Percentiles rank a stretch among this genome's conserved stretches.
Conservation (phyloP, 176 grass and related monocot genomes). For the Areca catechu region DNA sequence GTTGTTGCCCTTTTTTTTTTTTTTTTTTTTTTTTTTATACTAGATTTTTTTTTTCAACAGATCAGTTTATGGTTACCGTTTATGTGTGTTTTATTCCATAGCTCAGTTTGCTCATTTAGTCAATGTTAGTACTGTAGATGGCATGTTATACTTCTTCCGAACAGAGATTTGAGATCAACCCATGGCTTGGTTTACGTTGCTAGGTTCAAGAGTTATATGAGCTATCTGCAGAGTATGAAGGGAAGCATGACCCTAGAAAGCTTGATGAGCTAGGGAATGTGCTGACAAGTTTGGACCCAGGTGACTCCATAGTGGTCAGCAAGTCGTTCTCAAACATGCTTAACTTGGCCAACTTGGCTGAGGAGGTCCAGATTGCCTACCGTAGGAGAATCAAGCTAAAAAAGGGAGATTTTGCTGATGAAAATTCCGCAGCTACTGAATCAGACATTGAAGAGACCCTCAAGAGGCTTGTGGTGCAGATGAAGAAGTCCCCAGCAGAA, state of each 20-base stretch:
- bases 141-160: no score
- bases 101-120: no score
- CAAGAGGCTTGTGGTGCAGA: constrained; percentile 59
- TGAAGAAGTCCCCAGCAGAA: constrained; percentile 64
- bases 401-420: constrained; percentile 84
- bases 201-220: constrained; percentile 96
- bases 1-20: no score
- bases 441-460: constrained; percentile 87
- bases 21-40: no score
- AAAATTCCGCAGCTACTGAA: constrained; percentile 80
- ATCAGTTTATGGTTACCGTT: no score
- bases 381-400: constrained; percentile 78
- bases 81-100: no score
- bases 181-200: background rate
- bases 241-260: constrained; percentile 44
- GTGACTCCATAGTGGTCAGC: constrained; percentile 68
- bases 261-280: constrained; percentile 71
- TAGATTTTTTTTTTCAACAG: no score
- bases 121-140: no score
- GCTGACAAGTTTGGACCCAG: constrained; percentile 58
- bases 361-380: constrained; percentile 92
- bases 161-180: no score
- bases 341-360: constrained; percentile 87
- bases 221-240: constrained; percentile 81
- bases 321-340: constrained; percentile 96